Base-by-base conservation (phyloP, 331 rosid genomes). In the Cydonia oblonga region DNA sequence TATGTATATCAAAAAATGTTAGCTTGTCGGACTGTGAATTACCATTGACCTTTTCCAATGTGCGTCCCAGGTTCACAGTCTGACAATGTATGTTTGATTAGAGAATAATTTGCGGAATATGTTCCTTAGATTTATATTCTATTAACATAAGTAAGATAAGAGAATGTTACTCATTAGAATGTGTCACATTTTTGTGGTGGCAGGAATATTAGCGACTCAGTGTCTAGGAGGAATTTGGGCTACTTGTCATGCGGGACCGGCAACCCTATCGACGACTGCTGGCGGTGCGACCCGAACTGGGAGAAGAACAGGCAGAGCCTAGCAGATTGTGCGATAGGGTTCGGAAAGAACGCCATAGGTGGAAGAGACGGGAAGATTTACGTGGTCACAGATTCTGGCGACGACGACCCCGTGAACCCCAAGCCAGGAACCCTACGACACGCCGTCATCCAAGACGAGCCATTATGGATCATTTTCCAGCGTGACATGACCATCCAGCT, bases 401-500 rank as follows among this genome's bases (percentile, higher is more conserved):
- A 87, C 61, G 35, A 81, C 20, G 81, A 87, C 26, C 42, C 77
- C 0, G 87, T 87, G 7, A 87, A 18, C 46, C 90, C 90, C 2
- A 87, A 80, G 40, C 90, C 88, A 1, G 90, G 90, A 5, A 93
- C 97, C 1, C 85, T 93, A 28, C 90, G 98, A 1, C 51, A 89
- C 35, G 98, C 87, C 6, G 98, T 90, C 33, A 87, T 93, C 65
- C 98, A 93, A 44, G 96, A 85, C 5, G 98, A 93, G 71, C 98
- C 98, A 4, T 32, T 93, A 2, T 93, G 98, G 97, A 89, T 93
- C 63, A 89, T 84, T 16, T 93, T 93, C 69, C 84, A 84, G 0
- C 75, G 95, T 11, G 98, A 93, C 73, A 93, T 90, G 98, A 84
- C 82, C 64, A 93, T 93, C 23, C 68, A 70, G 6, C 40, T 93